phyloP scores from a whole-genome alignment of 2,329 filamentous ascomycete species.

The Verticillium nubilum region DNA sequence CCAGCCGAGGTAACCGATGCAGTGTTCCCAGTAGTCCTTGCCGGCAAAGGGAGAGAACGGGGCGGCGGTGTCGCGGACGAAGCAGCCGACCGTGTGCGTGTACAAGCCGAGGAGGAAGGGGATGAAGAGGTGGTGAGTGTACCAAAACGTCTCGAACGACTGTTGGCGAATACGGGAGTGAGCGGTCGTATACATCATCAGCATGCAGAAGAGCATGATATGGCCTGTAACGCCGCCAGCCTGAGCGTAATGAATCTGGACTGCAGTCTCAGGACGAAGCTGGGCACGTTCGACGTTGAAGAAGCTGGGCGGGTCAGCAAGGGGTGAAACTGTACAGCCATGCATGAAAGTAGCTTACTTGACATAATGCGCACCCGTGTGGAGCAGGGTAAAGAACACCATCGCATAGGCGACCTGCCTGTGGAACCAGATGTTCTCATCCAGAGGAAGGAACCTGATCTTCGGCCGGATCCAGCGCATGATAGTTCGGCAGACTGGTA shows the following conservation, averaged over 20 bases:
- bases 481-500: slow-evolving; percentile 92
- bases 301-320: slow-evolving; percentile 55
- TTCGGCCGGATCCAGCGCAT: slow-evolving; percentile 82
- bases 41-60: slow-evolving; percentile 82
- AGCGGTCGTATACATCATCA: slow-evolving; percentile 95
- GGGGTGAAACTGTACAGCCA: slow-evolving; percentile 9
- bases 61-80: slow-evolving; percentile 75
- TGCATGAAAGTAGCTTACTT: slow-evolving; percentile 54
- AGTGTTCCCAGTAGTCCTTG: slow-evolving; percentile 80
- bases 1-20: slow-evolving; percentile 94
- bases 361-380: slow-evolving; percentile 82
- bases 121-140: slow-evolving; percentile 97
- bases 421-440: slow-evolving; percentile 97
- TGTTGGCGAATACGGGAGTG: slow-evolving; percentile 93
- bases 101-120: slow-evolving; percentile 92
- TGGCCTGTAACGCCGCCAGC: slow-evolving; percentile 92
- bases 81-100: slow-evolving; percentile 93
- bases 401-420: slow-evolving; percentile 88
- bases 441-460: slow-evolving; percentile 81
- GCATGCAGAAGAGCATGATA: slow-evolving; percentile 98
- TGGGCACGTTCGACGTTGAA: slow-evolving; percentile 88
- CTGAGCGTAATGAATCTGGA: slow-evolving; percentile 88
- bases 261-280: slow-evolving; percentile 70
- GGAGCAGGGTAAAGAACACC: slow-evolving; percentile 73
- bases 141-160: slow-evolving; percentile 98